A percentile compares a stretch with the other conserved stretches of the same genome.
phyloP scores from a whole-genome alignment of 2,329 filamentous ascomycete genomes.

The Periconia sp. region DNA sequence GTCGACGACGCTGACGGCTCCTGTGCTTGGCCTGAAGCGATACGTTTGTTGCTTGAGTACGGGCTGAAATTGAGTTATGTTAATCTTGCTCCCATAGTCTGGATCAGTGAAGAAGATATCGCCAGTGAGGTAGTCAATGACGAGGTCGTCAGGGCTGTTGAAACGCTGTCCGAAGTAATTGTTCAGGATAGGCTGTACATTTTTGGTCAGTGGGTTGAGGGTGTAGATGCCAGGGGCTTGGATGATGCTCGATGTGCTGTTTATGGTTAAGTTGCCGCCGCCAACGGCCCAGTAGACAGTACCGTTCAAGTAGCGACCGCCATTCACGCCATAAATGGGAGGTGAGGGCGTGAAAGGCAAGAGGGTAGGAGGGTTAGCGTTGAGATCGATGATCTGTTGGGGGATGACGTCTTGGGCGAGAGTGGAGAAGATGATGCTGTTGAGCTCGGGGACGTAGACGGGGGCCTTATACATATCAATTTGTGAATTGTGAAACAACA shows the following conservation, averaged over 20 bases:
- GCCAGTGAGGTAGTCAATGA: background rate
- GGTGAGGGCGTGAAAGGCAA: background rate
- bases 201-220: background rate
- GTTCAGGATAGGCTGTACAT: background rate
- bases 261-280: background rate
- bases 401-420: background rate
- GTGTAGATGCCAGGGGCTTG: background rate
- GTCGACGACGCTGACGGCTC: background rate
- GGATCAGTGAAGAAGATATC: slow-evolving; percentile 1
- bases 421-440: slow-evolving; percentile 6
- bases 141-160: background rate
- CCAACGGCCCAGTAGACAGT: background rate
- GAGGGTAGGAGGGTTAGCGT: background rate
- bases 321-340: background rate
- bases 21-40: background rate
- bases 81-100: background rate
- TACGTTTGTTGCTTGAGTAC: background rate
- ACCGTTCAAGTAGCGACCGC: background rate
- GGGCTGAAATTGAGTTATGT: background rate
- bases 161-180: background rate
- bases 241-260: background rate
- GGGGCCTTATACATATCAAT: too few relatives aligned
- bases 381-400: background rate
- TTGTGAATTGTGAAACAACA: too few relatives aligned
- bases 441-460: slow-evolving; percentile 10